Conservation (phyloP, 2,329 filamentous ascomycete genomes). For the Paradendryphiella salina region DNA sequence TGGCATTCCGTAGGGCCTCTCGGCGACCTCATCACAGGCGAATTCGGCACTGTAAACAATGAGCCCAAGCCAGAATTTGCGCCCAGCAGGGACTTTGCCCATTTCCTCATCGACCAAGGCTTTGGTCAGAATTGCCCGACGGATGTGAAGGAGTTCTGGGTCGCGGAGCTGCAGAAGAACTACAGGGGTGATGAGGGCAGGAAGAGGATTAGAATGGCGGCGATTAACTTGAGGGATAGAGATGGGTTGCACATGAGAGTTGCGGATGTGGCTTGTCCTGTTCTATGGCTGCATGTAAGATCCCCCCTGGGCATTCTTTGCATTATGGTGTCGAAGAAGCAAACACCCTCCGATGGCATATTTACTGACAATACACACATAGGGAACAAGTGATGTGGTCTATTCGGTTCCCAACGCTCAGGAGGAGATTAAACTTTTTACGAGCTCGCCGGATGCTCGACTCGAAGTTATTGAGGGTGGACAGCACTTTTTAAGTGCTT, state of each 20-base stretch:
- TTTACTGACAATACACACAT: neutral
- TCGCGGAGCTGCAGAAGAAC: constrained; percentile 48
- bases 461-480: constrained; percentile 53
- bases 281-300: constrained; percentile 55
- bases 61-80: constrained; percentile 50
- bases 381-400: constrained; percentile 50
- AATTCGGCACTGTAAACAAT: constrained; percentile 45
- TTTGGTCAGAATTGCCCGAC: constrained; percentile 50
- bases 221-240: constrained; percentile 54
- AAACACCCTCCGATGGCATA: neutral
- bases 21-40: constrained; percentile 40
- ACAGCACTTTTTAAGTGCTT: constrained; percentile 55
- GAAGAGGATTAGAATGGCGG: constrained; percentile 53
- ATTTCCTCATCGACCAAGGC: constrained; percentile 53
- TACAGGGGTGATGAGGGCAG: constrained; percentile 57
- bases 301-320: neutral
- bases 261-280: constrained; percentile 55
- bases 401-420: constrained; percentile 50
- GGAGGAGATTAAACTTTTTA: constrained; percentile 56
- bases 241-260: constrained; percentile 54
- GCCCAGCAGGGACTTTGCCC: constrained; percentile 49
- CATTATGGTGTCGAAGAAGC: neutral
- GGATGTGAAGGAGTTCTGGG: constrained; percentile 51
- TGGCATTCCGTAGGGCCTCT: constrained; percentile 52
- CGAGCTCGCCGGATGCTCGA: constrained; percentile 48